These are phyloP conservation scores for Elaeis oleifera DNA, from an alignment of 202 grass and related monocot species.

Conservation along the genomic window DNA sequence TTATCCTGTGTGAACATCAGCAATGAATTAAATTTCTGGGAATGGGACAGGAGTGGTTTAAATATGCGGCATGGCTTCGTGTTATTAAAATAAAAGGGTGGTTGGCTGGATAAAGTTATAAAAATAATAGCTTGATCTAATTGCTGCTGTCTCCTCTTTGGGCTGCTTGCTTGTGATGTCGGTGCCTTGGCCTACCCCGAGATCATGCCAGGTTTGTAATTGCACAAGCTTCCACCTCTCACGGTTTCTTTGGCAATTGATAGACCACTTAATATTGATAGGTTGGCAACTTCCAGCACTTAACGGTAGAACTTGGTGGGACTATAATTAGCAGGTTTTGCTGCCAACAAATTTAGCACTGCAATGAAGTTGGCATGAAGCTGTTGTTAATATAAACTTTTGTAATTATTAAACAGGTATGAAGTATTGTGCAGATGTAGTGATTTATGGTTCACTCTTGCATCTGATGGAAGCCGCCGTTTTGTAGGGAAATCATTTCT, in stretches of 20 bases:
- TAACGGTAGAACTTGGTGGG: no score
- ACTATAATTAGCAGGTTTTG: no score
- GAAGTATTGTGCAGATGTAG: no score
- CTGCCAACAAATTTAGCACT: no score
- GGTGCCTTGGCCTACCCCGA: neutral
- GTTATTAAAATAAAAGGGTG: constrained; percentile 9
- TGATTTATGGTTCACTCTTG: no score
- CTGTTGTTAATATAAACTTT: no score
- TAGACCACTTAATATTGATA: no score
- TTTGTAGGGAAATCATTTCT: no score
- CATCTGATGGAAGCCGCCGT: no score
- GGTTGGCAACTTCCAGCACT: no score
- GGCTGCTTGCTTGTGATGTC: constrained; percentile 1
- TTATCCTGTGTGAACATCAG: neutral
- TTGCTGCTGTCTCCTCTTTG: neutral
- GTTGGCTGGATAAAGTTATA: neutral
- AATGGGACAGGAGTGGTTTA: constrained; percentile 7
- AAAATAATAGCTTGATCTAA: neutral
- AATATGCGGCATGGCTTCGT: neutral
- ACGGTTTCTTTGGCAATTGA: neutral
- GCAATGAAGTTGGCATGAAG: no score
- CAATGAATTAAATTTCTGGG: neutral
- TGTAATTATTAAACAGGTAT: no score
- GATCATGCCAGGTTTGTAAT: neutral
- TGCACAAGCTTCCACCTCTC: neutral